Percentiles rank a stretch among this genome's conserved stretches.
Conservation (phyloP, 257 asterid species). For the Lycium barbarum region DNA sequence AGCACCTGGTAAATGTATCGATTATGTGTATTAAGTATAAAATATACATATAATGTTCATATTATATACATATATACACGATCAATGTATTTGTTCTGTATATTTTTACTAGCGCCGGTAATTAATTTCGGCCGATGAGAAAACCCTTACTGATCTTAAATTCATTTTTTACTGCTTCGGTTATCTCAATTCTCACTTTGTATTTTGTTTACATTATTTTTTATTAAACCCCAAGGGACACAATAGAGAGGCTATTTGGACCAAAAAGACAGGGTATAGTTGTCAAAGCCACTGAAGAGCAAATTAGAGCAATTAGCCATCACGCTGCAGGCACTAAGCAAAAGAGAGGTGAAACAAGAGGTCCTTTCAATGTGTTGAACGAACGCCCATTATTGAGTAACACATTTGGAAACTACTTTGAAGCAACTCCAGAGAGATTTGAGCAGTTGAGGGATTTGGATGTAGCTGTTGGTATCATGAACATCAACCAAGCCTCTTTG, state of each 20-base stretch:
- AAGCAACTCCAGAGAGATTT: constrained; percentile 39
- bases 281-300: constrained; percentile 49
- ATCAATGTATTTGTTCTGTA: too few relatives aligned
- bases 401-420: constrained; percentile 43
- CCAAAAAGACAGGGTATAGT: constrained; percentile 44
- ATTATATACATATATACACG: too few relatives aligned
- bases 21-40: too few relatives aligned
- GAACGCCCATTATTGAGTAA: constrained; percentile 40
- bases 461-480: constrained; percentile 46
- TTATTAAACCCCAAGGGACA: constrained; percentile 40
- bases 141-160: too few relatives aligned
- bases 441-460: constrained; percentile 46
- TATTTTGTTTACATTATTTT: background rate
- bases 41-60: too few relatives aligned
- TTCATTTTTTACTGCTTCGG: too few relatives aligned
- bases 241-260: constrained; percentile 40
- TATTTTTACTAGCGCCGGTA: background rate
- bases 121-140: background rate
- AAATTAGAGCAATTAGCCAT: constrained; percentile 48
- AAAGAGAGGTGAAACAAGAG: constrained; percentile 29
- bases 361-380: constrained; percentile 43
- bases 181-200: background rate
- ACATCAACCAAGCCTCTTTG: constrained; percentile 38
- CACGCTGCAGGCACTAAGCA: constrained; percentile 24
- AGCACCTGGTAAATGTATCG: background rate